Evolutionary conservation across 164 flowering plant genomes (phyloP).

Genomic region (Aristolochia contorta): DNA sequence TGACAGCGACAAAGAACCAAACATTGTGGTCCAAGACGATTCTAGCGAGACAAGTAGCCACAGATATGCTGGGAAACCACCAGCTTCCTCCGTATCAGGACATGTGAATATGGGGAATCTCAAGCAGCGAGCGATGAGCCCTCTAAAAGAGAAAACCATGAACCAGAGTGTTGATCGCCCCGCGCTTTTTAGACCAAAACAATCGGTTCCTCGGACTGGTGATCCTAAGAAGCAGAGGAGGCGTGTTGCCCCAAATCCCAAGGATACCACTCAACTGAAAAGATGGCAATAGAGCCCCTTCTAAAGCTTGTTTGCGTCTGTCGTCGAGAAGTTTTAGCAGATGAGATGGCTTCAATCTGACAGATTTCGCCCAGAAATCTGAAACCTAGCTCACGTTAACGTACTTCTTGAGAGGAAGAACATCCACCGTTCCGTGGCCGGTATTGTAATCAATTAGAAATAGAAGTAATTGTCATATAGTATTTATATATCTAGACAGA

Average conservation of each 20-base stretch:
- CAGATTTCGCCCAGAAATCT: neutral
- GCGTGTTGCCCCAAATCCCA: conserved; percentile 22
- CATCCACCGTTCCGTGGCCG: too few species aligned
- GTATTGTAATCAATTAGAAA: too few species aligned
- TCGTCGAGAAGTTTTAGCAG: too few species aligned
- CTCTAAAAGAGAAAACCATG: conserved; percentile 38
- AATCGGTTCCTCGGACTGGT: conserved; percentile 18
- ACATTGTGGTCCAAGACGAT: conserved; percentile 9
- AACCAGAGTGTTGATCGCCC: conserved; percentile 23
- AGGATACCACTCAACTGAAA: conserved; percentile 26
- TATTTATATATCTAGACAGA: too few species aligned
- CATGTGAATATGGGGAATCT: conserved; percentile 2
- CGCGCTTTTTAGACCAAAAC: conserved; percentile 24
- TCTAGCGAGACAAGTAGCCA: conserved; percentile 12
- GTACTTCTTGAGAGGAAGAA: too few species aligned
- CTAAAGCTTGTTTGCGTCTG: too few species aligned
- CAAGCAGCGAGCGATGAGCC: conserved; percentile 22
- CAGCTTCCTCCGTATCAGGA: conserved; percentile 9
- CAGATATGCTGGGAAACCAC: conserved; percentile 19
- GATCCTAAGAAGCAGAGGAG: conserved; percentile 31
- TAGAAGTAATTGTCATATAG: too few species aligned
- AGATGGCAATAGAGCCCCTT: conserved; percentile 59
- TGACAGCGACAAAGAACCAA: conserved; percentile 2
- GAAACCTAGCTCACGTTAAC: too few species aligned
- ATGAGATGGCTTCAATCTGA: too few species aligned